A percentile compares a stretch with the other conserved stretches of the same genome.
phyloP scores from a whole-genome alignment of 108 stramenopile genomes.

The Cyclotella choctawhatcheeana region DNA sequence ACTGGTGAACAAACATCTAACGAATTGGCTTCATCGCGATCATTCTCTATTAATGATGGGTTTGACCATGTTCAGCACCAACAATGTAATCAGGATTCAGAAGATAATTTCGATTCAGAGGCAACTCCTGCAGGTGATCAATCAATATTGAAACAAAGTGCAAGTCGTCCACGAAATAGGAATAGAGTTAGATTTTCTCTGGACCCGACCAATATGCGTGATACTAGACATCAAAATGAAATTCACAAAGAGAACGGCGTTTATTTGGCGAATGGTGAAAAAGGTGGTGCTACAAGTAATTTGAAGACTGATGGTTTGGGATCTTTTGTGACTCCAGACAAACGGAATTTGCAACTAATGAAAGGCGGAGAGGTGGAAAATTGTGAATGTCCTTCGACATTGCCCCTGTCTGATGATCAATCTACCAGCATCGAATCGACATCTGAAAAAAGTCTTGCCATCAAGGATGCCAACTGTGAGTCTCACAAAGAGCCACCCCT shows the following conservation, averaged over 20 bases:
- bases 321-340: constrained; percentile 1
- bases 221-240: no score
- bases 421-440: neutral
- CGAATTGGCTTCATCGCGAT: no score
- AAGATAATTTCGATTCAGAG: neutral
- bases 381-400: neutral
- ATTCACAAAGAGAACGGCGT: neutral
- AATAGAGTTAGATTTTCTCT: constrained; percentile 19
- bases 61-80: no score
- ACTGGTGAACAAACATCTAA: no score
- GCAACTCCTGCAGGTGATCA: neutral
- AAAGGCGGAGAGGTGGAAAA: neutral
- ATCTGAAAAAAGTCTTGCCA: neutral
- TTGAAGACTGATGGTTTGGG: neutral
- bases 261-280: no score
- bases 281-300: no score
- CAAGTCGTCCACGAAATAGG: neutral
- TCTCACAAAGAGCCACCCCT: neutral
- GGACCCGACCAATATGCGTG: neutral
- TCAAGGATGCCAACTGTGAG: neutral
- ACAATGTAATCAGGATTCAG: no score
- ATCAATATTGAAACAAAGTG: neutral
- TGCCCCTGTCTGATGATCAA: neutral
- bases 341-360: neutral
- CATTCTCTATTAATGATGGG: no score